Base-by-base conservation (phyloP, 305 asterid genomes). In the Solanum hybrid region DNA sequence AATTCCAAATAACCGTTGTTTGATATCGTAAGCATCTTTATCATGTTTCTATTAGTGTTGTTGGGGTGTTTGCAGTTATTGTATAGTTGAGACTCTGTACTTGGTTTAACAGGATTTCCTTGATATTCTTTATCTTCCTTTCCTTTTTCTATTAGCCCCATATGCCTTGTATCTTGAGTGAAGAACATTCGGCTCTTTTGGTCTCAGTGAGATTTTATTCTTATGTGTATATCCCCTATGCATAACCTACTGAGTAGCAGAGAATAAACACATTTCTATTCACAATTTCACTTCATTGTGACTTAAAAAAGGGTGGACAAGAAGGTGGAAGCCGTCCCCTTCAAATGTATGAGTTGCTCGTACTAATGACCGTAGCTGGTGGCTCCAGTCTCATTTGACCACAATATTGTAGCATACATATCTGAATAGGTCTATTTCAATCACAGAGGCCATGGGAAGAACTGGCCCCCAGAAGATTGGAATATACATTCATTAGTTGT, bases 21-120 rank as follows among this genome's bases (percentile, higher is more conserved):
- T 84, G 45, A 51, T 84, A 84, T 41, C 26, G 57, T 29, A 45
- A 84, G 88, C 77, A 84, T 84, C 75, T 84, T 57, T 81, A 38
- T 84, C 77, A 11, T 84, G 88, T 84, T 84, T 51, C 88, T 10
- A 31, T 51, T 84, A 84, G 88, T 84, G 37, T 51, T 31, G 32
- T 61, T n/a, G 76, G 41, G 72, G 39, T 51, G 88, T 57, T 84
- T 84, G 75, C 88, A 51, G 88, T 68, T 72, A 84, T 84, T 84
- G 88, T 84, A 83, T 83, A 84, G 88, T 57, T 32, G 77, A 84
- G 88, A 84, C 41, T 27, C 87, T 83, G 87, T 81, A 26, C 87
- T 84, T 84, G 0, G 41, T 84, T 84, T 57, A 51, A 84, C 88
- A 57, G 75, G 75, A 84, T 84, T 84, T 32, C 37, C 37, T 24